These are phyloP conservation scores for Myriangium duriaei DNA, from an alignment of 2,329 filamentous ascomycete genomes.

Conservation along the genomic window DNA sequence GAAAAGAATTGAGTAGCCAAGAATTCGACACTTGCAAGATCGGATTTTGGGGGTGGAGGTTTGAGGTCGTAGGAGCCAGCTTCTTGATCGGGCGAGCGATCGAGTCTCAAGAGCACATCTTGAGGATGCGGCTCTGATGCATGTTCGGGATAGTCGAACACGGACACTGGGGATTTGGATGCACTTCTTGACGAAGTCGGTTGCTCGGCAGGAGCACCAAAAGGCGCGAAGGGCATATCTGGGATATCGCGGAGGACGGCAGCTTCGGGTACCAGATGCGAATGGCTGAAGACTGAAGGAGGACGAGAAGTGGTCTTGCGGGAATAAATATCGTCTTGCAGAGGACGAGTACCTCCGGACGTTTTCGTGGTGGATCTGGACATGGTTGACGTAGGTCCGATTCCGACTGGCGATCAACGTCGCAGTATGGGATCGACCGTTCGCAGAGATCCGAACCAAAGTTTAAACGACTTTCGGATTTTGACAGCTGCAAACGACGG, in stretches of 20 bases:
- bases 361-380: slow-evolving; percentile 4
- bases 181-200: neutral
- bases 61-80: slow-evolving; percentile 27
- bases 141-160: slow-evolving; percentile 2
- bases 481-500: too few species aligned
- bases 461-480: too few species aligned
- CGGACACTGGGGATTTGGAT: slow-evolving; percentile 5
- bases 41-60: slow-evolving; percentile 25
- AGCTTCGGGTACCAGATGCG: slow-evolving; percentile 5
- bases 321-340: neutral
- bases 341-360: neutral
- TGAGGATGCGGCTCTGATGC: neutral
- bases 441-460: too few species aligned
- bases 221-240: slow-evolving; percentile 2
- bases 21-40: slow-evolving; percentile 23
- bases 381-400: slow-evolving; percentile 2
- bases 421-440: too few species aligned
- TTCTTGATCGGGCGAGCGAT: slow-evolving; percentile 14
- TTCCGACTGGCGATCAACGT: slow-evolving; percentile 9
- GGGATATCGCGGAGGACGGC: slow-evolving; percentile 3
- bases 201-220: slow-evolving; percentile 1
- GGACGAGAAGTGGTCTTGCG: slow-evolving; percentile 1
- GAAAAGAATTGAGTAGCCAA: slow-evolving; percentile 30
- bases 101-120: slow-evolving; percentile 1
- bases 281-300: slow-evolving; percentile 7